A percentile compares a stretch with the other conserved stretches of the same genome.
Evolutionary conservation across 2,329 filamentous ascomycete species (phyloP).

Genomic region (Fusarium equiseti): DNA sequence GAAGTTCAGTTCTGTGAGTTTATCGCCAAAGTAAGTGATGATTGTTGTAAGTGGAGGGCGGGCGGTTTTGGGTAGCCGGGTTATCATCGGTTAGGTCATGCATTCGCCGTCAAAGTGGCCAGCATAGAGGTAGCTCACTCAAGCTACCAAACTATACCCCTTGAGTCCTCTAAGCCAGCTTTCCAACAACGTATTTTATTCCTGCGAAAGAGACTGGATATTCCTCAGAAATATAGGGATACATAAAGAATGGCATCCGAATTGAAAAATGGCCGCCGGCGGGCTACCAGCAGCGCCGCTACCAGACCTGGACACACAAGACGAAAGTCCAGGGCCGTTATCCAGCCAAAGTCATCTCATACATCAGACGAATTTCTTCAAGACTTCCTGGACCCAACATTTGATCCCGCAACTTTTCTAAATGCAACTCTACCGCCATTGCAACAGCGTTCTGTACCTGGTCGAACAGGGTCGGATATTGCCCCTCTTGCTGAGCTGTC

Average conservation of each 20-base stretch:
- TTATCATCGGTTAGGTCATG: constrained; percentile 51
- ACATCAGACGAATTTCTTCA: constrained; percentile 78
- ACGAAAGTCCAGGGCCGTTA: constrained; percentile 53
- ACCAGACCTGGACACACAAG: constrained; percentile 58
- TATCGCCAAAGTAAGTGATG: constrained; percentile 7
- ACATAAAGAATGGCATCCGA: constrained; percentile 48
- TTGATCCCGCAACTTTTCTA: constrained; percentile 87
- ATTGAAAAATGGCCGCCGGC: constrained; percentile 54
- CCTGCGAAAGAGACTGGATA: background rate
- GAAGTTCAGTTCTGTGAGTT: background rate
- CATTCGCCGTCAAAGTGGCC: constrained; percentile 24
- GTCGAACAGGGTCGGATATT: constrained; percentile 48
- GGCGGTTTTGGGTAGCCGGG: constrained; percentile 42
- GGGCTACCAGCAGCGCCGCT: constrained; percentile 61
- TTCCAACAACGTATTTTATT: constrained; percentile 1
- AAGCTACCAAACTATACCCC: constrained; percentile 19
- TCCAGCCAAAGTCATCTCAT: constrained; percentile 68
- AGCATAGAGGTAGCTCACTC: constrained; percentile 16
- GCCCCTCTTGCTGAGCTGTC: constrained; percentile 82
- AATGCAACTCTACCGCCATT: constrained; percentile 82
- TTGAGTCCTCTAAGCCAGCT: constrained; percentile 13
- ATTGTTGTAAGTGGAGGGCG: constrained; percentile 46
- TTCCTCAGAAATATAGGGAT: too few species aligned
- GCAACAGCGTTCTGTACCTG: constrained; percentile 56
- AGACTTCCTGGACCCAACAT: constrained; percentile 80